Percentiles rank a stretch among this genome's conserved stretches.
Conservation (phyloP, 768 basidiomycete genomes). For the Suillus lakei region DNA sequence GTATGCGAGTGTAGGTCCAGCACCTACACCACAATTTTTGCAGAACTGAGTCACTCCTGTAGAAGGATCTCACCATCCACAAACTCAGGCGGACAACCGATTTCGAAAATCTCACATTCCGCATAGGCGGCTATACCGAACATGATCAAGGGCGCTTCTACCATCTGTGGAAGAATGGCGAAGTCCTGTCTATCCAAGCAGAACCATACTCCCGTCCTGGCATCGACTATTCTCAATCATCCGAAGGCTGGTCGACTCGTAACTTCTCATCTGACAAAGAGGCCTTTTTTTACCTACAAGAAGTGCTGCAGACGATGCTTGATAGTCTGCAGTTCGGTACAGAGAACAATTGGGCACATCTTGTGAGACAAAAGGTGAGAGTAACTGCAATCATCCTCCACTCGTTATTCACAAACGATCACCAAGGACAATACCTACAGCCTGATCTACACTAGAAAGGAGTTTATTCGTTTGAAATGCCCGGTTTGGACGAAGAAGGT, state of each 20-base stretch:
- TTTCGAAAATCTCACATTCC: slow-evolving; percentile 27
- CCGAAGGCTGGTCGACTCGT: background rate
- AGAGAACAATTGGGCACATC: slow-evolving; percentile 39
- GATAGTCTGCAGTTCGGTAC: slow-evolving; percentile 34
- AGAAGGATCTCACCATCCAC: slow-evolving; percentile 25
- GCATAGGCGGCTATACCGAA: slow-evolving; percentile 13
- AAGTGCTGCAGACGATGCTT: slow-evolving; percentile 39
- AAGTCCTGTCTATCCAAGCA: slow-evolving; percentile 33
- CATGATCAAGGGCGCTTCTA: slow-evolving; percentile 25
- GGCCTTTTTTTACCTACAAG: slow-evolving; percentile 29
- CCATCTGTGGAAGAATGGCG: slow-evolving; percentile 35
- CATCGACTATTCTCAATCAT: background rate
- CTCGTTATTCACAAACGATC: background rate
- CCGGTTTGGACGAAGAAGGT: slow-evolving; percentile 40
- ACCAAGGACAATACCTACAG: slow-evolving; percentile 24
- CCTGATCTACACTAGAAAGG: slow-evolving; percentile 32
- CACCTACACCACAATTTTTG: background rate
- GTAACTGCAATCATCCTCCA: background rate
- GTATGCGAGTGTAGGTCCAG: slow-evolving; percentile 35
- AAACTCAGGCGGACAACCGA: slow-evolving; percentile 31
- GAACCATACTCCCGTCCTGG: slow-evolving; percentile 33
- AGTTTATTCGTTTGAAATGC: slow-evolving; percentile 19
- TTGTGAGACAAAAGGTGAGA: slow-evolving; percentile 30
- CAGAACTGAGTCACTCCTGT: background rate
- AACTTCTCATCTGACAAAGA: slow-evolving; percentile 22